Evolutionary conservation across 495 filamentous ascomycete genomes (phyloP).

Genomic region (Aspergillus sparsus): DNA sequence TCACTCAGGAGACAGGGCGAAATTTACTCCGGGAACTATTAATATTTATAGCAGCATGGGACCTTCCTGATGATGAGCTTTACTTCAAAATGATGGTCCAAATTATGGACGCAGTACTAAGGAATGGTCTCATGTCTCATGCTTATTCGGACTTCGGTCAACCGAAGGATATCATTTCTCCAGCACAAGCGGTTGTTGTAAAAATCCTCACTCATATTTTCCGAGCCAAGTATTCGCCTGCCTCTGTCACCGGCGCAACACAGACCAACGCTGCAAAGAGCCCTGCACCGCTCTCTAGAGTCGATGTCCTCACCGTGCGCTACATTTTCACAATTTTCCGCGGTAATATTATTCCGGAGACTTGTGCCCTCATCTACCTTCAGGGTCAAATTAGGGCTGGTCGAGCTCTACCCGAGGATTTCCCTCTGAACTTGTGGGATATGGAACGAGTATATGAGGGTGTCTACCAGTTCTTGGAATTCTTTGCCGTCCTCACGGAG

Average conservation of each 20-base stretch:
- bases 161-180: constrained; percentile 92
- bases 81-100: constrained; percentile 96
- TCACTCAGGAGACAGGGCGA: constrained; percentile 81
- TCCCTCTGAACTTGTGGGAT: constrained; percentile 93
- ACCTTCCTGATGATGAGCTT: constrained; percentile 83
- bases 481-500: constrained; percentile 88
- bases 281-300: constrained; percentile 45
- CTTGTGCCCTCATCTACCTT: constrained; percentile 85
- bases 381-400: constrained; percentile 84
- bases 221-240: constrained; percentile 64
- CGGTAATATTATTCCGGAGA: constrained; percentile 87
- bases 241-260: constrained; percentile 45
- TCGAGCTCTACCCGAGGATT: constrained; percentile 69
- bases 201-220: constrained; percentile 89
- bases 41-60: constrained; percentile 96
- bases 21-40: constrained; percentile 86
- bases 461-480: constrained; percentile 88
- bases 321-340: constrained; percentile 92
- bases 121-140: constrained; percentile 83
- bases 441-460: constrained; percentile 92
- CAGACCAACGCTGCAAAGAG: constrained; percentile 39
- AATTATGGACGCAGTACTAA: constrained; percentile 88
- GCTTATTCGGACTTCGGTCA: constrained; percentile 88
- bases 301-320: constrained; percentile 71
- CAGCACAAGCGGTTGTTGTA: constrained; percentile 87